Evolutionary conservation across 176 grass and related monocot species (phyloP).

Genomic region (Avena eriantha): DNA sequence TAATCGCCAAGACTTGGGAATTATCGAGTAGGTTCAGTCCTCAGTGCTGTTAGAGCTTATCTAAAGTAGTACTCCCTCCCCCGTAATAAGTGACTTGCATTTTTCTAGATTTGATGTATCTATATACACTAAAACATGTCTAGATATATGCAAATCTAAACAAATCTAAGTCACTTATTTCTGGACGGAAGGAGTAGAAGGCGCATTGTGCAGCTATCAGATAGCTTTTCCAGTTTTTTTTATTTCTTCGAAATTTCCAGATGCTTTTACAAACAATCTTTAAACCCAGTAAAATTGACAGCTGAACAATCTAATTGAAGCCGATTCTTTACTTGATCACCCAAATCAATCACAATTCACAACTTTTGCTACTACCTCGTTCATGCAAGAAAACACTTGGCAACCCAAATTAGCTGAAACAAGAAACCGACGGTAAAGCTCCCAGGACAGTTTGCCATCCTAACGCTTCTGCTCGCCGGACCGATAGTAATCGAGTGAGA

Average conservation of each 20-base stretch:
- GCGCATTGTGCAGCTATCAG: background rate
- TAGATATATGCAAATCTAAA: too few relatives aligned
- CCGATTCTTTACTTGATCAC: slow-evolving; percentile 21
- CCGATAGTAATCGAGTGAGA: slow-evolving; percentile 65
- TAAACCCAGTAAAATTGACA: background rate
- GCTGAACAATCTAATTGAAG: slow-evolving; percentile 35
- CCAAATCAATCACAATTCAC: slow-evolving; percentile 10
- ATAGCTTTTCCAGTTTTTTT: background rate
- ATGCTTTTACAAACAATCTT: slow-evolving; percentile 1
- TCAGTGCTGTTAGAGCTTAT: background rate
- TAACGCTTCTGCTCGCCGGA: slow-evolving; percentile 52
- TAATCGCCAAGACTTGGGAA: too few relatives aligned
- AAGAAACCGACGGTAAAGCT: slow-evolving; percentile 20
- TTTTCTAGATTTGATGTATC: too few relatives aligned
- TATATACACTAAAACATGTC: too few relatives aligned
- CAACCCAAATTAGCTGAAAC: slow-evolving; percentile 23
- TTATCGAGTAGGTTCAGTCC: background rate
- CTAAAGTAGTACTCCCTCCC: background rate
- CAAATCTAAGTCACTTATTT: too few relatives aligned
- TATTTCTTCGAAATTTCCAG: background rate
- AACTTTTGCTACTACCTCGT: background rate
- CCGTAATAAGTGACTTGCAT: too few relatives aligned
- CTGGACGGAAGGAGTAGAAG: too few relatives aligned
- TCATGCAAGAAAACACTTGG: slow-evolving; percentile 1
- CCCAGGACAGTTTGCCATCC: slow-evolving; percentile 1